Conservation (phyloP, 768 basidiomycete species). For the Pleurotus cornucopiae region DNA sequence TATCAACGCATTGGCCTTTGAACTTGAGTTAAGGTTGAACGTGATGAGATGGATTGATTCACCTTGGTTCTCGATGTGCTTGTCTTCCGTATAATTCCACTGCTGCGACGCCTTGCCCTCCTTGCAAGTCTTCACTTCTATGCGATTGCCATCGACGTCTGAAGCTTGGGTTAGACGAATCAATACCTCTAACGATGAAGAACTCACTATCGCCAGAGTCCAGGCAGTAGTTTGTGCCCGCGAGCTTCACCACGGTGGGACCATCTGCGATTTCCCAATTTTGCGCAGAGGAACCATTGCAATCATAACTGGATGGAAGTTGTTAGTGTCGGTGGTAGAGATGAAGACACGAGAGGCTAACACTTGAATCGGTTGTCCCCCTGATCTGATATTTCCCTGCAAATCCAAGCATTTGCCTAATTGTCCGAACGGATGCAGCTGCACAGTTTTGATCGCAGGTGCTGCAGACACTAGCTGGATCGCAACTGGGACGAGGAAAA, state of each 20-base stretch:
- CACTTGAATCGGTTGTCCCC: too few relatives aligned
- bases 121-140: neutral
- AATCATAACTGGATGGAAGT: neutral
- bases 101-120: neutral
- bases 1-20: constrained; percentile 5
- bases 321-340: too few relatives aligned
- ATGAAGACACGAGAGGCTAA: too few relatives aligned
- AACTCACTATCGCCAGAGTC: neutral
- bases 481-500: too few relatives aligned
- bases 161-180: too few relatives aligned
- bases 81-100: constrained; percentile 1
- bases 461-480: too few relatives aligned
- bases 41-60: neutral
- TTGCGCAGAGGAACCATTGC: constrained; percentile 5
- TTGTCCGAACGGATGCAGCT: too few relatives aligned
- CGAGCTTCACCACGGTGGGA: neutral
- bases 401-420: too few relatives aligned
- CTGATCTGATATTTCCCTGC: too few relatives aligned
- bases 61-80: neutral
- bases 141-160: neutral
- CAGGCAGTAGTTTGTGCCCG: constrained; percentile 3
- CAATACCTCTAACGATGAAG: neutral
- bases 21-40: neutral
- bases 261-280: neutral
- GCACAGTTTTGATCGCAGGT: too few relatives aligned